A percentile compares a stretch with the other conserved stretches of the same genome.
Evolutionary conservation across 1,139 yeast genomes (phyloP).

Genomic region (Meyerozyma smithsonii): DNA sequence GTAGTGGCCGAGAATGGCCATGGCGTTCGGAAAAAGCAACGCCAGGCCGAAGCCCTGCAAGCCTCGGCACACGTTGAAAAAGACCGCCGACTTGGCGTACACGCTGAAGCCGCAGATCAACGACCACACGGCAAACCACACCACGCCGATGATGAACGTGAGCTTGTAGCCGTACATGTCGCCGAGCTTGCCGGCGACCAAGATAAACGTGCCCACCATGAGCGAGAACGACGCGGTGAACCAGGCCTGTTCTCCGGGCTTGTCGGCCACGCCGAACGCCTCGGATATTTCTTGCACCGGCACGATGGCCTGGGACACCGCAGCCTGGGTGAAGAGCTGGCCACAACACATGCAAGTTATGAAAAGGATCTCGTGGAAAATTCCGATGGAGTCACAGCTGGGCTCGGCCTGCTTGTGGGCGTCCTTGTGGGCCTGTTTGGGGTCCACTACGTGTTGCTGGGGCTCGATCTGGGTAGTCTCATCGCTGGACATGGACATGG

Average conservation of each 20-base stretch:
- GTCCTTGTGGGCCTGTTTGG: not conserved
- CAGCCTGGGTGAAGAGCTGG: constrained; percentile 49
- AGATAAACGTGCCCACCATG: constrained; percentile 59
- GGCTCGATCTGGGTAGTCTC: not conserved
- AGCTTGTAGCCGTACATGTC: constrained; percentile 56
- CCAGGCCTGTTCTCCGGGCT: constrained; percentile 51
- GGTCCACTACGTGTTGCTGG: not conserved
- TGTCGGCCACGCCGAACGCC: constrained; percentile 29
- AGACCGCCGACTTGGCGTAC: constrained; percentile 35
- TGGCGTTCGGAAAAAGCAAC: constrained; percentile 50
- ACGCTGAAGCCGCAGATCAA: constrained; percentile 47
- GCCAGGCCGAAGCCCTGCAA: constrained; percentile 62
- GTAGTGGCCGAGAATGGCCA: constrained; percentile 50
- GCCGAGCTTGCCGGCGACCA: constrained; percentile 60
- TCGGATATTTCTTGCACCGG: constrained; percentile 31
- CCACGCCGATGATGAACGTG: constrained; percentile 43
- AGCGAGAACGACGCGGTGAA: constrained; percentile 54
- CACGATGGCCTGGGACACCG: constrained; percentile 42
- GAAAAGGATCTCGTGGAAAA: constrained; percentile 16
- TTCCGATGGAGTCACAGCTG: constrained; percentile 2
- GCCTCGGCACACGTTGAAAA: constrained; percentile 50
- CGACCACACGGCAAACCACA: constrained; percentile 46
- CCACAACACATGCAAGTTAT: constrained; percentile 30
- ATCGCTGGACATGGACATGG: not conserved
- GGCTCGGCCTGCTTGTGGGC: constrained; percentile 1